Evolutionary conservation across 495 filamentous ascomycete genomes (phyloP).

Genomic region (Oidiodendron maius): DNA sequence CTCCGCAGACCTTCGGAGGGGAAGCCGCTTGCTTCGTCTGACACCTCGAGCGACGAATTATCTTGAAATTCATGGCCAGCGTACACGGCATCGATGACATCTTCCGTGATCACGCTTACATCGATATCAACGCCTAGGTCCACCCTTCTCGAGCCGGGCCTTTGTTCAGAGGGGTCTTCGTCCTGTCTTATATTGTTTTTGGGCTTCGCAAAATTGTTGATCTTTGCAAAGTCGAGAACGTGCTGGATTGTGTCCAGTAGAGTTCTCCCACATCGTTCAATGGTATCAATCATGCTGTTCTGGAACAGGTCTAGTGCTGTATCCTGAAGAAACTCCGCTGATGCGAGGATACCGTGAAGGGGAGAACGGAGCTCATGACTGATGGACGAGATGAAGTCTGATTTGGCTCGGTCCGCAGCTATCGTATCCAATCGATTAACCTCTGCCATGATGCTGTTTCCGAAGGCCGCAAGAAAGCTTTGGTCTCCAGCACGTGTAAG

Average conservation of each 20-base stretch:
- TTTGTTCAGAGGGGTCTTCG: not conserved
- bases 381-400: slow-evolving; percentile 32
- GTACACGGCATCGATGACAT: slow-evolving; percentile 41
- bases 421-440: slow-evolving; percentile 44
- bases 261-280: slow-evolving; percentile 69
- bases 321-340: slow-evolving; percentile 27
- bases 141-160: not conserved
- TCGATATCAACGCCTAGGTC: slow-evolving; percentile 29
- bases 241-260: slow-evolving; percentile 68
- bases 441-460: slow-evolving; percentile 53
- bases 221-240: slow-evolving; percentile 59
- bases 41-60: slow-evolving; percentile 9
- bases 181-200: slow-evolving; percentile 13
- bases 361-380: slow-evolving; percentile 33
- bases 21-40: not conserved
- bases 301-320: slow-evolving; percentile 12
- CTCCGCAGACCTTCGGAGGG: slow-evolving; percentile 2
- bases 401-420: slow-evolving; percentile 33
- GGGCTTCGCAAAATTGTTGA: slow-evolving; percentile 21
- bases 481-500: slow-evolving; percentile 39
- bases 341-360: slow-evolving; percentile 33
- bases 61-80: slow-evolving; percentile 22
- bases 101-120: slow-evolving; percentile 35
- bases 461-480: slow-evolving; percentile 43
- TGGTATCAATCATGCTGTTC: slow-evolving; percentile 42